These are phyloP conservation scores for Euclidium syriacum DNA, from an alignment of 345 rosid genomes.

Conservation along the genomic window DNA sequence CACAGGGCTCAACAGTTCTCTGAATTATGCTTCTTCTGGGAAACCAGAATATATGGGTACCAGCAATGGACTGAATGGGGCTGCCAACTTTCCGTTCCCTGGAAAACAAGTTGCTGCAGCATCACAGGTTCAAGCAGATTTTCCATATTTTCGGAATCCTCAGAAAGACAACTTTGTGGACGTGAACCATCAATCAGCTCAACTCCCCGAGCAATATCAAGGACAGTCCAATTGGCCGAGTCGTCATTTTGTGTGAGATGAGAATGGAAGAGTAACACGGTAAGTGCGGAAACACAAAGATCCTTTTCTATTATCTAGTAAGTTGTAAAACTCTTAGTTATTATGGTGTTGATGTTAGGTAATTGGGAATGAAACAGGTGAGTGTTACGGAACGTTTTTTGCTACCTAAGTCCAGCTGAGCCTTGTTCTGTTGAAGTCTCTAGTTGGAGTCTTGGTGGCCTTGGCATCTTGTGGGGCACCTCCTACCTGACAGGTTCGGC, in stretches of 20 bases:
- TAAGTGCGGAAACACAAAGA: conserved; percentile 13
- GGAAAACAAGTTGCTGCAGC: conserved; percentile 63
- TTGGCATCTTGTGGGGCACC: conserved; percentile 57
- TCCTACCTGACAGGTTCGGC: conserved; percentile 63
- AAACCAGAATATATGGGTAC: conserved; percentile 42
- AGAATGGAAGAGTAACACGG: conserved; percentile 35
- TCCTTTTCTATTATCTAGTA: neutral
- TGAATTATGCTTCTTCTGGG: conserved; percentile 39
- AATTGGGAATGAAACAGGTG: conserved; percentile 48
- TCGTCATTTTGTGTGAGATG: conserved; percentile 79
- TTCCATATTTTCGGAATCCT: conserved; percentile 38
- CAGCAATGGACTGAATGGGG: conserved; percentile 47
- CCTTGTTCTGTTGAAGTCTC: conserved; percentile 49
- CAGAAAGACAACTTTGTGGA: conserved; percentile 46
- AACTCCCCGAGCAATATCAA: conserved; percentile 71
- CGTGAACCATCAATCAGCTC: conserved; percentile 50
- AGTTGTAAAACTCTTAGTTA: neutral
- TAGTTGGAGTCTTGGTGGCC: conserved; percentile 73
- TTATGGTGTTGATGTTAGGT: conserved; percentile 34
- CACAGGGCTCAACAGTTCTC: conserved; percentile 39
- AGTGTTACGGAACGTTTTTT: conserved; percentile 53
- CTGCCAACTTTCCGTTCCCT: conserved; percentile 77
- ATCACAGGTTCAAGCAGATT: conserved; percentile 44
- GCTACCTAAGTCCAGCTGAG: conserved; percentile 64
- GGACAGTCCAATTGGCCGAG: conserved; percentile 77